Evolutionary conservation across 176 grass and related monocot species (phyloP).

Genomic region (Canna indica): DNA sequence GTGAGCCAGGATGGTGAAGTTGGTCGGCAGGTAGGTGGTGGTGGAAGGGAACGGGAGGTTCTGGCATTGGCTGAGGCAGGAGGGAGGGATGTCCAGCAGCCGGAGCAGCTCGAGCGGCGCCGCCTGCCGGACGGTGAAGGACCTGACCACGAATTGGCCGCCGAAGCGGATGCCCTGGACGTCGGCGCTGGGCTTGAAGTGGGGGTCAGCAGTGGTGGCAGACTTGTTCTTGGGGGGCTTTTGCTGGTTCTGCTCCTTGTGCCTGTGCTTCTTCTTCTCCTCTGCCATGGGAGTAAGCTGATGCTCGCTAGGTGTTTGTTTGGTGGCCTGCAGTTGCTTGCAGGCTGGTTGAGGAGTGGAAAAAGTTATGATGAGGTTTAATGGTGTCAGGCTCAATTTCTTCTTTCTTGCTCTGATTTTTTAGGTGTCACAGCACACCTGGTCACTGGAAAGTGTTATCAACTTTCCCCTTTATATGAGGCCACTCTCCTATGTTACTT

Average conservation of each 20-base stretch:
- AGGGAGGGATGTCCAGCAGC: constrained; percentile 86
- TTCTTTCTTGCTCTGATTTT: background rate
- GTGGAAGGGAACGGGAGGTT: constrained; percentile 89
- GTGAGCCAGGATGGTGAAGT: constrained; percentile 97
- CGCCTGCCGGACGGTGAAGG: constrained; percentile 90
- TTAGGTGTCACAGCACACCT: constrained; percentile 5
- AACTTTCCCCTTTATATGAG: background rate
- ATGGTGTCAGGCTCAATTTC: background rate
- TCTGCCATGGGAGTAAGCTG: constrained; percentile 25
- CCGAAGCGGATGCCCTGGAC: constrained; percentile 87
- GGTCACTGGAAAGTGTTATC: background rate
- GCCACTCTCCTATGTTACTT: background rate
- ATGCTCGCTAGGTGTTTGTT: background rate
- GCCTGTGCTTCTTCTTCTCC: constrained; percentile 47
- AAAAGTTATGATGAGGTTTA: background rate
- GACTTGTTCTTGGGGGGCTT: constrained; percentile 3
- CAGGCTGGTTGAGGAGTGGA: background rate
- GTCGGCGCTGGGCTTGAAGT: constrained; percentile 80
- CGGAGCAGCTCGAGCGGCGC: constrained; percentile 83
- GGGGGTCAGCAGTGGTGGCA: constrained; percentile 19
- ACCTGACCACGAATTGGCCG: constrained; percentile 87
- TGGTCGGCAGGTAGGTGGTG: constrained; percentile 75
- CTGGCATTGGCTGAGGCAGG: constrained; percentile 73
- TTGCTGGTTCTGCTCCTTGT: constrained; percentile 19
- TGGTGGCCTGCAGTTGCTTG: background rate